phyloP scores from a whole-genome alignment of 2,329 filamentous ascomycete genomes.

The Phoma sp. region DNA sequence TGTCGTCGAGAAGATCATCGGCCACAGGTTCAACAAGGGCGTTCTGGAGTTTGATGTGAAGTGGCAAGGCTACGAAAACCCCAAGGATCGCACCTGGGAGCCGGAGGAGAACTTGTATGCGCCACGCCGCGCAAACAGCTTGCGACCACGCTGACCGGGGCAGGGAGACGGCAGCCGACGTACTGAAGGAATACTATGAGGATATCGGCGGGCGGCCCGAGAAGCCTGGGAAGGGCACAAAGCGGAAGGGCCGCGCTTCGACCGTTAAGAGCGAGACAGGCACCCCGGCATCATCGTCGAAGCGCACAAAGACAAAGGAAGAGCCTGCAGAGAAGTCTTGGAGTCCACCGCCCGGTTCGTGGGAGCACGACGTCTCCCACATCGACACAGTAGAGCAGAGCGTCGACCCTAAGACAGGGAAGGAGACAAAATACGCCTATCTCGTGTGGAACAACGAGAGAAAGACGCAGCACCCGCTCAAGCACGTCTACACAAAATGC shows the following conservation, averaged over 20 bases:
- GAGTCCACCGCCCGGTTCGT: conserved; percentile 73
- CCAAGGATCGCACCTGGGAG: conserved; percentile 78
- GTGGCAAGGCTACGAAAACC: conserved; percentile 78
- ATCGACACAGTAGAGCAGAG: conserved; percentile 77
- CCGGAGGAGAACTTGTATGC: conserved; percentile 71
- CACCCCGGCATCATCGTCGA: conserved; percentile 31
- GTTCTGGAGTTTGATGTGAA: conserved; percentile 70
- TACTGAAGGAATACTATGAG: conserved; percentile 69
- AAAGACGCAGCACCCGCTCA: conserved; percentile 75
- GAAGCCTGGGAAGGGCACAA: conserved; percentile 60
- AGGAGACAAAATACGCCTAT: conserved; percentile 68
- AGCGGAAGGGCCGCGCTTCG: conserved; percentile 44
- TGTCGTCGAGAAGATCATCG: conserved; percentile 75
- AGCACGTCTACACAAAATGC: conserved; percentile 74
- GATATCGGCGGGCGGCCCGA: conserved; percentile 68
- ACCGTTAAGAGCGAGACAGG: conserved; percentile 28
- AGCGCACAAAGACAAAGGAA: conserved; percentile 38
- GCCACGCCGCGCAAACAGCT: conserved; percentile 28
- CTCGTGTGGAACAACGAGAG: conserved; percentile 75
- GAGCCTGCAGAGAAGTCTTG: conserved; percentile 57
- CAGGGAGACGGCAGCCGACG: conserved; percentile 52
- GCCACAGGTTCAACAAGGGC: conserved; percentile 61
- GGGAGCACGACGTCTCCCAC: conserved; percentile 74
- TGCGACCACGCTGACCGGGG: conserved; percentile 6
- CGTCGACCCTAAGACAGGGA: conserved; percentile 42